Evolutionary conservation across 305 asterid genomes (phyloP).

Genomic region (Fraxinus baroniana): DNA sequence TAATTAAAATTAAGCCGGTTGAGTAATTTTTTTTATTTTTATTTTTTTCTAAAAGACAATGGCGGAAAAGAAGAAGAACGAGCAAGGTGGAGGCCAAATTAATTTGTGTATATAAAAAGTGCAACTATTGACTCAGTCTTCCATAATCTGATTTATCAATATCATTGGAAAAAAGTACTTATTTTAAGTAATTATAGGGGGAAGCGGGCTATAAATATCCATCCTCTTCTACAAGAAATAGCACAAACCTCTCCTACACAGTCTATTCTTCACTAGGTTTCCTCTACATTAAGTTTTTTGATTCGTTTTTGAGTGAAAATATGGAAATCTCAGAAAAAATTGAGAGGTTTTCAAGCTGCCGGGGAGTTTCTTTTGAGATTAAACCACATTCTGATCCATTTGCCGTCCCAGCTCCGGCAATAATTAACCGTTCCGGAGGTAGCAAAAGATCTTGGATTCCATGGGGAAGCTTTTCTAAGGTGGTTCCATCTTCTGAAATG

Average conservation of each 20-base stretch:
- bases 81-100: background rate
- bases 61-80: background rate
- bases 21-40: too few species aligned
- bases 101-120: background rate
- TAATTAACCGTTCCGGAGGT: background rate
- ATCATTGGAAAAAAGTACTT: background rate
- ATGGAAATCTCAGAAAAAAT: slow-evolving; percentile 31
- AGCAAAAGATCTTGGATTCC: slow-evolving; percentile 30
- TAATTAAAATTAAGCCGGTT: background rate
- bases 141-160: background rate
- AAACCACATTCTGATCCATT: slow-evolving; percentile 39
- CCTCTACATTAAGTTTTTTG: background rate
- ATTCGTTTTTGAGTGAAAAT: background rate
- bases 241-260: background rate
- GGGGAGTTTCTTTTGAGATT: slow-evolving; percentile 49
- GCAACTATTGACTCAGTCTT: background rate
- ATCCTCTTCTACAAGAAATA: background rate
- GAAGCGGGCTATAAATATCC: background rate
- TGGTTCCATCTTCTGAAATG: slow-evolving; percentile 33
- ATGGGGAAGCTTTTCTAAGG: slow-evolving; percentile 32
- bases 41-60: background rate
- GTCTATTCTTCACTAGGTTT: background rate
- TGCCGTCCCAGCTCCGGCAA: slow-evolving; percentile 17
- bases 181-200: background rate
- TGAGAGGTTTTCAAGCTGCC: slow-evolving; percentile 40